Evolutionary conservation across 169 alveolate genomes (phyloP), one percentile per base, ranked within the genome.

Genomic region (Cryptosporidium felis): DNA sequence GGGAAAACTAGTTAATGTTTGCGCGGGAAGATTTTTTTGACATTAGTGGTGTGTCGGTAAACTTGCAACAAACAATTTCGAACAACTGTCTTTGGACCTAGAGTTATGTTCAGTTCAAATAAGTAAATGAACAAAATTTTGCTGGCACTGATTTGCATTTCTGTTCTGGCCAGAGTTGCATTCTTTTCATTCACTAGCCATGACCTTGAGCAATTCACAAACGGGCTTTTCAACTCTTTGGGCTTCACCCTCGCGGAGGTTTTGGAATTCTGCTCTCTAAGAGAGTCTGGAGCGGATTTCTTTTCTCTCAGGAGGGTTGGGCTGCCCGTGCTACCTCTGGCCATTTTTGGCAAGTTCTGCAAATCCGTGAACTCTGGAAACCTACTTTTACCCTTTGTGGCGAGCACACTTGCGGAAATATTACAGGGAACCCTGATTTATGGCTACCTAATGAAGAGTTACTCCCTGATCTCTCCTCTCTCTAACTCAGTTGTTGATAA

Each of bases 161-260:
- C 81, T 5, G 49, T 46, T 6, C 18, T 65, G 5, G 16, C 32
- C 16, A 65, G 38, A 47, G 14, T 42, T 28, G 26, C 41, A n/a
- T 45, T 53, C 16, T 65, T 65, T 49, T 21, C 26, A 4, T 26
- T 28, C 12, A 18, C 32, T 21, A 45, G 49, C 5, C 60, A 44
- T 30, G 62, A 49, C 3, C 23, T 46, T 0, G 51, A 65, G 18
- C 40, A 65, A 0, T 65, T 46, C n/a, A 65, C 60, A 0, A 46
- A 65, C 49, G 81, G 81, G 0, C 49, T 45, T 47, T 65, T 65
- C 36, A 38, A 18, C 10, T 53, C 21, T 6, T 32, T 56, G 5
- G 85, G 85, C 3, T 44, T 26, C 6, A 56, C 32, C 12, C 56
- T 40, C 42, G 58, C 26, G n/a, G 85, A 74, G 2, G 44, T 74